These are phyloP conservation scores for Colletotrichum godetiae DNA, from an alignment of 2,329 filamentous ascomycete species.

Conservation along the genomic window DNA sequence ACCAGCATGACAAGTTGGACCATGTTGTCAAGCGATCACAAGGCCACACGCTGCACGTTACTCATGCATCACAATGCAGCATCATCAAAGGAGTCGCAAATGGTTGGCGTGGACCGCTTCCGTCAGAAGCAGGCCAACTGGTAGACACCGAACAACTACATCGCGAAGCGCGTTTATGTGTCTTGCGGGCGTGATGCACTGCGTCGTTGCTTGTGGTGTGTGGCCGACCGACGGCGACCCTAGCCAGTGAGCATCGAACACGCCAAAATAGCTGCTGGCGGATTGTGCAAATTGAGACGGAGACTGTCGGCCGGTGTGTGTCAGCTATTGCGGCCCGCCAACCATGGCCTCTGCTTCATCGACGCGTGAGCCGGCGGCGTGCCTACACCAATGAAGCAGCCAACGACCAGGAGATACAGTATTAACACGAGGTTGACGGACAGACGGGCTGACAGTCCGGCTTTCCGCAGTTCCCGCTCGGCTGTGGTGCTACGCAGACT, in stretches of 20 bases:
- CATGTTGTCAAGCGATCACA: conserved; percentile 18
- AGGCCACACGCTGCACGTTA: conserved; percentile 28
- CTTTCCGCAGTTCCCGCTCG: conserved; percentile 22
- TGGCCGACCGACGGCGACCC: conserved; percentile 7
- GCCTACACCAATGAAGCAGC: conserved; percentile 21
- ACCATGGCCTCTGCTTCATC: neutral
- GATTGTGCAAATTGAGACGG: conserved; percentile 8
- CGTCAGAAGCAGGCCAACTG: conserved; percentile 9
- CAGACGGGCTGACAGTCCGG: conserved; percentile 13
- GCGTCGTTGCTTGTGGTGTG: neutral
- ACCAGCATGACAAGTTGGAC: conserved; percentile 9
- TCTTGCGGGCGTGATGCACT: conserved; percentile 1
- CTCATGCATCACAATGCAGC: conserved; percentile 34
- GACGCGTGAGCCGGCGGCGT: conserved; percentile 7
- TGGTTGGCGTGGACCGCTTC: conserved; percentile 33
- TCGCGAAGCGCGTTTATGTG: conserved; percentile 18
- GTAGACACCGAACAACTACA: conserved; percentile 5
- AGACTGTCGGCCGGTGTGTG: conserved; percentile 19
- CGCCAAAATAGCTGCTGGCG: conserved; percentile 11
- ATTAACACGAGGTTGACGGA: conserved; percentile 10
- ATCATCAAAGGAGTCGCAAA: conserved; percentile 9
- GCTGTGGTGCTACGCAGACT: neutral
- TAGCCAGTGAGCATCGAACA: conserved; percentile 24
- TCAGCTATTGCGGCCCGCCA: conserved; percentile 15
- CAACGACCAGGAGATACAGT: neutral